Evolutionary conservation across 257 asterid species (phyloP).

Genomic region (Scutellaria barbata): DNA sequence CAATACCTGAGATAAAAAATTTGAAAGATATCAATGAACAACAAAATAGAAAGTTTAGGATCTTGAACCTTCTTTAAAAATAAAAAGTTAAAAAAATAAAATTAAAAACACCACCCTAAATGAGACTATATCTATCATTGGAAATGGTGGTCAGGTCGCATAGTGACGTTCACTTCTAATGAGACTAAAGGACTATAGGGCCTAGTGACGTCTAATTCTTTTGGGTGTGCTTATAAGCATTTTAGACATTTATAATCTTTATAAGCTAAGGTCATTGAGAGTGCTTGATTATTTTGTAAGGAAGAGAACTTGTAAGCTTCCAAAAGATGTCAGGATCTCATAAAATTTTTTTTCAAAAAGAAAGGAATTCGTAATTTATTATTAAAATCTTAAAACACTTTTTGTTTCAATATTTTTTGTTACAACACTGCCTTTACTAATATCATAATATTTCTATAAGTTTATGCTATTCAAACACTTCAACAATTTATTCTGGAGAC

Average conservation of each 20-base stretch:
- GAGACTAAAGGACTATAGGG: too few relatives aligned
- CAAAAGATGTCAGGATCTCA: background rate
- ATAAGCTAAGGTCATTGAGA: background rate
- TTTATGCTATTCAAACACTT: background rate
- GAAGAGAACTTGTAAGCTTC: background rate
- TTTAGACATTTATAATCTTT: background rate
- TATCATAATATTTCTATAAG: background rate
- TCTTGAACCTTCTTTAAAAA: slow-evolving; percentile 1
- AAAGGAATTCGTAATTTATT: background rate
- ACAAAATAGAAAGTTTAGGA: background rate
- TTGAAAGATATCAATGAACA: slow-evolving; percentile 5
- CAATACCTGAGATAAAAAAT: background rate
- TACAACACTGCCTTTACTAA: background rate
- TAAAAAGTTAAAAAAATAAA: too few relatives aligned
- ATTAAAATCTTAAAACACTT: background rate
- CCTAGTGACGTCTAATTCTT: background rate
- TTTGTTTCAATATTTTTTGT: background rate
- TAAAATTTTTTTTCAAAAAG: background rate
- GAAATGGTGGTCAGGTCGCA: slow-evolving; percentile 9
- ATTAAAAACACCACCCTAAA: background rate
- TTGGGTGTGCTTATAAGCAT: background rate
- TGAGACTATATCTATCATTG: background rate
- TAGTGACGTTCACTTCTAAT: too few relatives aligned
- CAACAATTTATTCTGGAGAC: background rate
- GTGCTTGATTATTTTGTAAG: background rate